Evolutionary conservation across 108 stramenopile genomes (phyloP).

Genomic region (Cyclostephanos tholiformis): DNA sequence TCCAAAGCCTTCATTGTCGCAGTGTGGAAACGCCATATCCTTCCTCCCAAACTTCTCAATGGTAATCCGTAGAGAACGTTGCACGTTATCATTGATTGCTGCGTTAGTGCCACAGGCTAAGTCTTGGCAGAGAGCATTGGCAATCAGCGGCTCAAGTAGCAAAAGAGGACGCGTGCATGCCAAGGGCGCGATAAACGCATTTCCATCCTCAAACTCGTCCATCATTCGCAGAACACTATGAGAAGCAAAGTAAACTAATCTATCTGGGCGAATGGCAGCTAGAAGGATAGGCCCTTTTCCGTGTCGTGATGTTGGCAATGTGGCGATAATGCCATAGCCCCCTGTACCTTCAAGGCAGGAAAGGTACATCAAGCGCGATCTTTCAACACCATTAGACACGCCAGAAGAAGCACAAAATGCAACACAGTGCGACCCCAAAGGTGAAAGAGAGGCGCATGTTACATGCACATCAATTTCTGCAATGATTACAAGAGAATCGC

Average conservation of each 20-base stretch:
- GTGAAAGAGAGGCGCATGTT: slow-evolving; percentile 55
- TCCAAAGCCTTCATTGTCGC: slow-evolving; percentile 79
- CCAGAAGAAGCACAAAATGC: slow-evolving; percentile 56
- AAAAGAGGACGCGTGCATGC: slow-evolving; percentile 68
- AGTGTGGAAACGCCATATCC: slow-evolving; percentile 68
- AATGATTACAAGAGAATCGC: slow-evolving; percentile 50
- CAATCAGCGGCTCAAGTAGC: slow-evolving; percentile 80
- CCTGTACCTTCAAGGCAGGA: slow-evolving; percentile 56
- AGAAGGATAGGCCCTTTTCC: slow-evolving; percentile 46
- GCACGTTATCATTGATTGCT: slow-evolving; percentile 17
- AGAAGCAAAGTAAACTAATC: slow-evolving; percentile 54
- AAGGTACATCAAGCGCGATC: slow-evolving; percentile 64
- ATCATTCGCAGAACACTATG: slow-evolving; percentile 59
- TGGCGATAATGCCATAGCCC: slow-evolving; percentile 60
- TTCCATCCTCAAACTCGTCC: slow-evolving; percentile 55
- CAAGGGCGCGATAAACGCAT: slow-evolving; percentile 57
- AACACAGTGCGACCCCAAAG: slow-evolving; percentile 79
- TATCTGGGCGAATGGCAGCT: slow-evolving; percentile 74
- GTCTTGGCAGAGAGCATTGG: slow-evolving; percentile 79
- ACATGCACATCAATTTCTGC: slow-evolving; percentile 45
- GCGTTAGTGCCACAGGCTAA: slow-evolving; percentile 33
- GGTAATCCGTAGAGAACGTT: slow-evolving; percentile 57
- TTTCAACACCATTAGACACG: slow-evolving; percentile 25
- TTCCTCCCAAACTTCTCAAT: slow-evolving; percentile 87
- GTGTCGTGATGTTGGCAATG: slow-evolving; percentile 51